Evolutionary conservation across 805 yeast genomes (phyloP), one percentile per base, ranked within the genome.

Genomic region (Maudiozyma bulderi): DNA sequence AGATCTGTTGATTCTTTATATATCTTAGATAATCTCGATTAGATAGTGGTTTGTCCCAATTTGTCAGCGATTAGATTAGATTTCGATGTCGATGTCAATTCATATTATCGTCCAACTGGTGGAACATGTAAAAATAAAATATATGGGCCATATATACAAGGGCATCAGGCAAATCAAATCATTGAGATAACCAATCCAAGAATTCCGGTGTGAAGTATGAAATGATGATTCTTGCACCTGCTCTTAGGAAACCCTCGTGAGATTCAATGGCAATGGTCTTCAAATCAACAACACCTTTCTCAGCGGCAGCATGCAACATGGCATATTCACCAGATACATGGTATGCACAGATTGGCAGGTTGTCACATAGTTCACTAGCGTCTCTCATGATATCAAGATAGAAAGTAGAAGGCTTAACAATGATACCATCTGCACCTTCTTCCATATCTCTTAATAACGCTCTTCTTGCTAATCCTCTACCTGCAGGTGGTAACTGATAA

Each of bases 301-400:
- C 97, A 32, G 97, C 97, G 47, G 96, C 98, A 7, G 99, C 99
- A 63, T 90, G 95, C 54, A 93, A 69, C 99, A 93, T 93, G 33
- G 98, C 97, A 62, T 78, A 93, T 69, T 93, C 99, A 40, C 99
- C 99, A 64, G 91, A 81, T 28, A 93, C 99, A 67, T 93, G 99
- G 69, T 93, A 93, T 30, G 95, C 90, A 60, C 96, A 88, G 47
- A 93, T 72, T 30, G 99, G 99, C 57, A 85, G 79, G 64, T 93
- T 93, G 46, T 71, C 67, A 61, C 95, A 86, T 47, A 90, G 74
- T 59, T 78, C 81, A 38, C 90, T 73, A 0, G 99, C 96, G 61
- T 93, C 96, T 49, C 83, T 75, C 68, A 93, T 84, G 47, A 93
- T 76, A 64, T 93, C 99, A 59, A 93, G 74, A 67, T 91, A 93